Base-by-base conservation (phyloP, 768 basidiomycete species). In the Sarcomyxa edulis region DNA sequence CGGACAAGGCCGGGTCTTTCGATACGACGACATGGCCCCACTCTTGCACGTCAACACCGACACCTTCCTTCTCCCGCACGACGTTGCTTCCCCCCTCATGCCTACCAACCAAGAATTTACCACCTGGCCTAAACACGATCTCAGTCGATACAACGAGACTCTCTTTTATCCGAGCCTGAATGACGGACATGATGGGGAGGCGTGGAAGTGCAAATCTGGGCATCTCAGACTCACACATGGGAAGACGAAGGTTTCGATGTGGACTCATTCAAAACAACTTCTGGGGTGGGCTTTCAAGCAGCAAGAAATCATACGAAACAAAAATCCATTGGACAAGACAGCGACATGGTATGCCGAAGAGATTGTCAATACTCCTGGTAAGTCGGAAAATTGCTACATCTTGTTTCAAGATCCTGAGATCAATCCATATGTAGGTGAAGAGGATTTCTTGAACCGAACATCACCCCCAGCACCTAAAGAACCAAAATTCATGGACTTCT, bases 21-120 rank as follows among this genome's bases (percentile, higher is more conserved):
- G 89, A 32, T 83, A 97, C 45, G 74, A 86, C 43, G 96, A 98
- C 58, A 61, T 89, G 37, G 71, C 98, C 47, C 93, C 90, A 52
- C 74, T 98, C 14, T 69, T 92, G 16, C 96, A 99, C 52, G 74
- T 90, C 54, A 78, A 76, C 57, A 95, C 94, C 7, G 69, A 94
- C 45, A 78, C 81, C 1, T 61, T 81, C 41, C 80, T 99, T 31
- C 64, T 99, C 30, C 96, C 94, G 2, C 96, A 99, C 51, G 96
- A 99, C 58, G 96, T 99, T 42, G 96, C 96, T 0, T 96, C 91
- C 1, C 89, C 96, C 4, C 75, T 93, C 34, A 94, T 91, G 84
- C 84, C 96, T 11, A 99, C 96, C 33, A 98, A 98, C 59, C 93
- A 97, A 56, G 96, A 99, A 59, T 93, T 98, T 61, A 99, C 96